phyloP scores from a whole-genome alignment of 805 yeast species.

The Starmerella vitae region DNA sequence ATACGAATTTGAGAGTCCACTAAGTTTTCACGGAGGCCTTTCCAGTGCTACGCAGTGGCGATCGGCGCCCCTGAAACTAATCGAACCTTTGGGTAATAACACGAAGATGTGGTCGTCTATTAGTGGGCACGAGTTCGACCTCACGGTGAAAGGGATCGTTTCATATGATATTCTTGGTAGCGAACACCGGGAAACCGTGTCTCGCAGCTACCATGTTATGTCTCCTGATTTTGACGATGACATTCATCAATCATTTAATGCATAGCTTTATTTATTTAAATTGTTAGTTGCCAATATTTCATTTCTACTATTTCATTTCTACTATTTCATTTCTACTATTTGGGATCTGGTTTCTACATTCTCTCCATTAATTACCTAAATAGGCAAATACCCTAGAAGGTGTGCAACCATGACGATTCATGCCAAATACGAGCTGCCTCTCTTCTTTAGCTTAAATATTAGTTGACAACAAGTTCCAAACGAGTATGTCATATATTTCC shows the following conservation, averaged over 20 bases:
- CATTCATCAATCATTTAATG: too few species aligned
- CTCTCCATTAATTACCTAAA: too few species aligned
- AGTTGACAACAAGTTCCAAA: too few species aligned
- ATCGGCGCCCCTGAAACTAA: slow-evolving; percentile 53
- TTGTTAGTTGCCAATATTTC: too few species aligned
- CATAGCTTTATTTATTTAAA: too few species aligned
- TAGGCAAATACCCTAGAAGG: too few species aligned
- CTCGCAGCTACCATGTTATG: slow-evolving; percentile 11
- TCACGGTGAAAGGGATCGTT: slow-evolving; percentile 70
- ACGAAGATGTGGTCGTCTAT: slow-evolving; percentile 49
- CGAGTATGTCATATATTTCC: slow-evolving; percentile 1
- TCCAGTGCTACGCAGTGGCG: slow-evolving; percentile 52
- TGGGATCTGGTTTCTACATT: too few species aligned
- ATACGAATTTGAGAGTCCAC: slow-evolving; percentile 50
- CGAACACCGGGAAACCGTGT: slow-evolving; percentile 21
- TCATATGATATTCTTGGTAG: slow-evolving; percentile 50
- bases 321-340: too few species aligned
- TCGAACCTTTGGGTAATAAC: slow-evolving; percentile 50
- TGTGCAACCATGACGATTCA: too few species aligned
- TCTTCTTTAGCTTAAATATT: too few species aligned
- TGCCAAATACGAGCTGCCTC: too few species aligned
- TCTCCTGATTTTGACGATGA: slow-evolving; percentile 8
- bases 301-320: too few species aligned
- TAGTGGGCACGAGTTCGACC: slow-evolving; percentile 67
- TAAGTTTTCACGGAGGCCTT: slow-evolving; percentile 65